Evolutionary conservation across 1,284 basidiomycete genomes (phyloP).

Genomic region (Apiotrichum akiyoshidainum): DNA sequence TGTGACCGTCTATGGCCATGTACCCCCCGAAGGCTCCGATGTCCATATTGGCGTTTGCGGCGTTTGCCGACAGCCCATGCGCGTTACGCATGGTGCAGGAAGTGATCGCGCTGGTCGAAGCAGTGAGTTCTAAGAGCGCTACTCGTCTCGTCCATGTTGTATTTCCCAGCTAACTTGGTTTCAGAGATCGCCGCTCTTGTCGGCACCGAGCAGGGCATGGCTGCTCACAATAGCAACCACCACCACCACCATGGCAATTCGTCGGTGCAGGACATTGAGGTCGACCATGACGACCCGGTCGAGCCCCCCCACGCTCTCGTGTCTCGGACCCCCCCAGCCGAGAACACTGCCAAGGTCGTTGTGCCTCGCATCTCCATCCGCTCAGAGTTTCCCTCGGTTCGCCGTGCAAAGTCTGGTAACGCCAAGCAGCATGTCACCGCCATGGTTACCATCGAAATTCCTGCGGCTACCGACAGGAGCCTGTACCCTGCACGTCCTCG

Average conservation of each 20-base stretch:
- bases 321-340: constrained; percentile 20
- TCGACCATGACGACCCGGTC: constrained; percentile 73
- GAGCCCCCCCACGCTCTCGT: constrained; percentile 31
- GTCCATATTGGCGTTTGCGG: constrained; percentile 90
- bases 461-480: constrained; percentile 59
- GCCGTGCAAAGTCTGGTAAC: constrained; percentile 55
- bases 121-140: constrained; percentile 60
- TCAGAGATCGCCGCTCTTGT: constrained; percentile 86
- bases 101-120: constrained; percentile 72
- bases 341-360: constrained; percentile 61
- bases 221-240: not conserved
- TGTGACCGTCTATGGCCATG: constrained; percentile 87
- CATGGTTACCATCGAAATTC: constrained; percentile 83
- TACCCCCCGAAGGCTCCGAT: constrained; percentile 63
- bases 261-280: constrained; percentile 51
- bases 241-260: not conserved
- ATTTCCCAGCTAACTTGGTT: not conserved
- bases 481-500: constrained; percentile 32
- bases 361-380: constrained; percentile 83
- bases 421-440: constrained; percentile 69
- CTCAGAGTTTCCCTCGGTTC: constrained; percentile 78
- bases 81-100: constrained; percentile 63
- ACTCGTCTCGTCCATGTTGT: not conserved
- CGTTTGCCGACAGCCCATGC: constrained; percentile 92
- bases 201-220: constrained; percentile 49